Percentiles rank a stretch among this genome's conserved stretches.
Evolutionary conservation across 257 asterid genomes (phyloP).

Genomic region (Salvia splendens): DNA sequence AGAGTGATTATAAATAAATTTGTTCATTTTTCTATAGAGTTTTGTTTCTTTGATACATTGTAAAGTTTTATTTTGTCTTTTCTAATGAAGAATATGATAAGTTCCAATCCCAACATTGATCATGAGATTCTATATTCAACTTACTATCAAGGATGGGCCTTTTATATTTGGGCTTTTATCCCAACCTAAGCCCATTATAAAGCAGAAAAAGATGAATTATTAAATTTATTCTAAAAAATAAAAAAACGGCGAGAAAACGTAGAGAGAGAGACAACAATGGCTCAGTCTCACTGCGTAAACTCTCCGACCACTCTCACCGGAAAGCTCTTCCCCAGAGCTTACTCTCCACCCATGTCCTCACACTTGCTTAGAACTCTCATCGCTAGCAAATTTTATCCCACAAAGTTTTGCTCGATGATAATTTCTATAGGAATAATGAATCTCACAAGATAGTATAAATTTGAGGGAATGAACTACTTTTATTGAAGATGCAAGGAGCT

Average conservation of each 20-base stretch:
- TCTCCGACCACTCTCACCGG: constrained; percentile 43
- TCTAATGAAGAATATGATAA: too few species aligned
- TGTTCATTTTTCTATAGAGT: too few species aligned
- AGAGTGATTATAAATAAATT: too few species aligned
- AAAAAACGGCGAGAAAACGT: neutral
- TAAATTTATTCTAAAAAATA: neutral
- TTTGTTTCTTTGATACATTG: too few species aligned
- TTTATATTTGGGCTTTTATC: neutral
- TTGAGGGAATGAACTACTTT: too few species aligned
- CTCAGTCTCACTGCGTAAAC: constrained; percentile 45
- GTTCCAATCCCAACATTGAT: too few species aligned
- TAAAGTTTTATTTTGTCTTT: too few species aligned
- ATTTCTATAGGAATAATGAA: too few species aligned
- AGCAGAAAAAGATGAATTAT: neutral
- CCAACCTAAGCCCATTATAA: constrained; percentile 22
- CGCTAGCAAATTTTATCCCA: constrained; percentile 17
- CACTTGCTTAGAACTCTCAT: constrained; percentile 7
- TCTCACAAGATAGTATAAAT: too few species aligned
- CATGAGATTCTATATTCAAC: too few species aligned
- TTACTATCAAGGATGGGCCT: too few species aligned
- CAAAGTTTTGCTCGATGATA: constrained; percentile 39
- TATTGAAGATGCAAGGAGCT: too few species aligned
- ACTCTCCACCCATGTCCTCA: constrained; percentile 32
- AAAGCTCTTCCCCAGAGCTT: constrained; percentile 27
- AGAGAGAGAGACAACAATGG: constrained; percentile 35